phyloP scores from a whole-genome alignment of 2,329 filamentous ascomycete genomes.

The Aspergillus pseudonomiae region DNA sequence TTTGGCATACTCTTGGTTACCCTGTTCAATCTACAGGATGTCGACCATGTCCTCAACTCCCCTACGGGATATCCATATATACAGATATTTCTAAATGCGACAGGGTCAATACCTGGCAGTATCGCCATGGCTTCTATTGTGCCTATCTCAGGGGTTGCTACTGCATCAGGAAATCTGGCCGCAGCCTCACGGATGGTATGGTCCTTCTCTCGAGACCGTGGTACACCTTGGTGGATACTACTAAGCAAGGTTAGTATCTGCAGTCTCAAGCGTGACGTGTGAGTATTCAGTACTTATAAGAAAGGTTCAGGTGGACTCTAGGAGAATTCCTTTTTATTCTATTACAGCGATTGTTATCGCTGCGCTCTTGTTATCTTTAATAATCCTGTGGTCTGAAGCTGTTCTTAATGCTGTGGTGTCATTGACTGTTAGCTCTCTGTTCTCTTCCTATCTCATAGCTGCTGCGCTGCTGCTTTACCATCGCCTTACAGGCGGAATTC shows the following conservation, averaged over 20 bases:
- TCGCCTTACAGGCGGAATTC: background rate
- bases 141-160: background rate
- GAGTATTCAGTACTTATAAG: background rate
- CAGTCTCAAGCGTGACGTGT: background rate
- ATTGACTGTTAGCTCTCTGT: background rate
- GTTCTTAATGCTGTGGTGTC: background rate
- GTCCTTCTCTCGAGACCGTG: background rate
- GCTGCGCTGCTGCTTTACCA: background rate
- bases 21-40: background rate
- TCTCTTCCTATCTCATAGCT: background rate
- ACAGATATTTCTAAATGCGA: background rate
- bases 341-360: background rate
- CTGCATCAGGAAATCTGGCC: background rate
- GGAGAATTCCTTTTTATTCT: background rate
- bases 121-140: background rate
- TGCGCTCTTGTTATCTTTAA: background rate
- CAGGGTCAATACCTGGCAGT: background rate
- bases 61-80: background rate
- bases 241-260: background rate
- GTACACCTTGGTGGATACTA: background rate
- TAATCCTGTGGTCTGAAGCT: background rate
- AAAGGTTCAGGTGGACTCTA: background rate
- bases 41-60: background rate
- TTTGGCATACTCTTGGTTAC: background rate
- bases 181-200: background rate